Base-by-base conservation (phyloP, 345 rosid species). In the Lagerstroemia speciosa region DNA sequence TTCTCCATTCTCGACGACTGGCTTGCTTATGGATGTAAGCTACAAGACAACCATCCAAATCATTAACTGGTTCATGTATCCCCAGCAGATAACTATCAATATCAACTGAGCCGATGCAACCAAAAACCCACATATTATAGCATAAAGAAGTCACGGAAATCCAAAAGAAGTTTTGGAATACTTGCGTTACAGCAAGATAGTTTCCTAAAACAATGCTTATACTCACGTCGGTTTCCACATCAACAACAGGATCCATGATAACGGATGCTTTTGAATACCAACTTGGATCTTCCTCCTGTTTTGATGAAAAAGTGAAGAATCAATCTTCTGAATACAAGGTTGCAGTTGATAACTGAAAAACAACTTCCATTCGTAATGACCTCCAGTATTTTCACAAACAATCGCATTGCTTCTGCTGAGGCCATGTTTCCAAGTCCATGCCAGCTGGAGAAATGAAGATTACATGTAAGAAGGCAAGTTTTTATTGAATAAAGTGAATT, bases 371-470 rank as follows among this genome's bases (percentile, higher is more conserved):
- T 67, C 71, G 72, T 34, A 48, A 22, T 62, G 66, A 92, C 99
- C 99, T 95, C 99, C 75, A 95, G 77, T 76, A 95, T 89, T 81
- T 95, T 95, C 83, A 92, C 98, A 83, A 95, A 95, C 46, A 95
- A 97, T 67, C 98, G 97, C 99, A 95, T 95, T 48, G 98, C 98
- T 84, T 95, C 99, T 30, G 96, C 79, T 65, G 97, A 75, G 36
- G 86, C 88, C 99, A 95, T 95, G 78, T 84, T 83, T 74, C 91
- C 98, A 19, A 95, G 96, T 66, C 86, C 93, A 79, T 95, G 86
- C 99, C 99, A 95, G 81, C 99, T 95, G 82, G 81, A 78, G 20
- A 74, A 46, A 66, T 34, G 55, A 78, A 62, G 31, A 16, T 36
- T 46, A 16, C 30, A 17, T 38, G 37, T 66, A n/a, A 20, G 32